A percentile compares a stretch with the other conserved stretches of the same genome.
Conservation (phyloP, 768 basidiomycete genomes). For the Boletus barrowsii region DNA sequence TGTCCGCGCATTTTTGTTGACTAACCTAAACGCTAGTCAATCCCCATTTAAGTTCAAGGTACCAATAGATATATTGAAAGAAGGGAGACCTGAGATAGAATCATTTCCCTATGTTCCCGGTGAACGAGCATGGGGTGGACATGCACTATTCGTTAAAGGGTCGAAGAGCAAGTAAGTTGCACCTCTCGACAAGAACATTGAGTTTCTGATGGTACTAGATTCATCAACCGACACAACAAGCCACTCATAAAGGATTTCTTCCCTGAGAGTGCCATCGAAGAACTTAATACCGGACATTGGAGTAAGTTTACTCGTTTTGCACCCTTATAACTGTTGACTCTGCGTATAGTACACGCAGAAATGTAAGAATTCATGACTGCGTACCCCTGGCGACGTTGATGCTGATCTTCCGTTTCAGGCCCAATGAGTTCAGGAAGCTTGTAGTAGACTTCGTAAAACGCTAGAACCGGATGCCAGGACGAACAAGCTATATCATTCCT, state of each 20-base stretch:
- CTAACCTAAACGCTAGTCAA: slow-evolving; percentile 56
- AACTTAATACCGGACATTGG: slow-evolving; percentile 83
- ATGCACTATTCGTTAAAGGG: slow-evolving; percentile 75
- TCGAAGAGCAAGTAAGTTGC: slow-evolving; percentile 61
- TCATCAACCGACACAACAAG: slow-evolving; percentile 71
- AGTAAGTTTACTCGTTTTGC: slow-evolving; percentile 42
- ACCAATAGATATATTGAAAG: slow-evolving; percentile 63
- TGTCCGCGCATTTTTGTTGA: slow-evolving; percentile 80
- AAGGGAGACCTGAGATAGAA: slow-evolving; percentile 65
- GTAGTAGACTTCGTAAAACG: slow-evolving; percentile 27
- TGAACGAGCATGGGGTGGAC: slow-evolving; percentile 52
- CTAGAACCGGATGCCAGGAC: slow-evolving; percentile 11
- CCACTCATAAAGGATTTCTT: slow-evolving; percentile 66
- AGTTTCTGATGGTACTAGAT: slow-evolving; percentile 39
- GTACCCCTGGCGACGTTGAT: neutral
- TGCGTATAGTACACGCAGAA: slow-evolving; percentile 71
- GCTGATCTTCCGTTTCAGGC: slow-evolving; percentile 31
- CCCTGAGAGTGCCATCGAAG: slow-evolving; percentile 60
- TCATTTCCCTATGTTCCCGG: slow-evolving; percentile 70
- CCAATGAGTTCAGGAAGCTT: slow-evolving; percentile 53
- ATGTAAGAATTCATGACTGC: slow-evolving; percentile 35
- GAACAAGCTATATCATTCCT: neutral
- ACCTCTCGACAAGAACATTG: neutral
- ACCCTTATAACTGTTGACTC: slow-evolving; percentile 4
- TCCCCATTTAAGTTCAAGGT: slow-evolving; percentile 62